These are phyloP conservation scores for Ogataea zsoltii DNA, from an alignment of 805 yeast genomes.

Conservation along the genomic window DNA sequence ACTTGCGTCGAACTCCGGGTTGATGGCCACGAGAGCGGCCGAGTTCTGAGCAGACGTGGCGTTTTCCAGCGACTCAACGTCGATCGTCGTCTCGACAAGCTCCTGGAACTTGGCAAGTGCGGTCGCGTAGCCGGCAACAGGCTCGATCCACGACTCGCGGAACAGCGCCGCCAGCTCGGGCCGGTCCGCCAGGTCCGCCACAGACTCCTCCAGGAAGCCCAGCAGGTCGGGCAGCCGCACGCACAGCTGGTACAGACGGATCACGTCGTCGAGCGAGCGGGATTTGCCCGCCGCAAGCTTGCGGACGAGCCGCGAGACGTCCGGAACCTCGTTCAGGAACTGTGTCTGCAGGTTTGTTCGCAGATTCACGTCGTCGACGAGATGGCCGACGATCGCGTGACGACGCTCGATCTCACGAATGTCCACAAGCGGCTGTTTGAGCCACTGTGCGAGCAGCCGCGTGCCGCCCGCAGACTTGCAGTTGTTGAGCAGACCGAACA, in stretches of 20 bases:
- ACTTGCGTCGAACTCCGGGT: slow-evolving; percentile 86
- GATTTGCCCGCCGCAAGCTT: slow-evolving; percentile 50
- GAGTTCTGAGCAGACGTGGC: slow-evolving; percentile 54
- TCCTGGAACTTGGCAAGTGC: slow-evolving; percentile 73
- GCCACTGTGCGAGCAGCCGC: slow-evolving; percentile 87
- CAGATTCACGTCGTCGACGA: slow-evolving; percentile 68
- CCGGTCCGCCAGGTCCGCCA: slow-evolving; percentile 33
- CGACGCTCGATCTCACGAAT: slow-evolving; percentile 59
- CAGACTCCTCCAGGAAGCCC: slow-evolving; percentile 47
- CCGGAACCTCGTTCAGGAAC: slow-evolving; percentile 75
- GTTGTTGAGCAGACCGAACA: slow-evolving; percentile 81
- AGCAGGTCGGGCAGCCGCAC: slow-evolving; percentile 68
- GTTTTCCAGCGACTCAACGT: slow-evolving; percentile 75
- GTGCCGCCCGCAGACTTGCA: slow-evolving; percentile 92
- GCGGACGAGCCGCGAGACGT: slow-evolving; percentile 71
- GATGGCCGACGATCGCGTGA: slow-evolving; percentile 70
- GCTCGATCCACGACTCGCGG: slow-evolving; percentile 54
- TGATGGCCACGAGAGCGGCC: slow-evolving; percentile 59
- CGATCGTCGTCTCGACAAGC: slow-evolving; percentile 90
- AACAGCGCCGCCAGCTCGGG: slow-evolving; percentile 37
- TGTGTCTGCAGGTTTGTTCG: slow-evolving; percentile 68
- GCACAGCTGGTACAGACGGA: slow-evolving; percentile 81
- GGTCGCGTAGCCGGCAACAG: slow-evolving; percentile 48
- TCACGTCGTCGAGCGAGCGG: slow-evolving; percentile 83
- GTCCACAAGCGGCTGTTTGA: slow-evolving; percentile 89